Base-by-base conservation (phyloP, 2,329 filamentous ascomycete species). In the Teratosphaeria pseudoeucalypti region DNA sequence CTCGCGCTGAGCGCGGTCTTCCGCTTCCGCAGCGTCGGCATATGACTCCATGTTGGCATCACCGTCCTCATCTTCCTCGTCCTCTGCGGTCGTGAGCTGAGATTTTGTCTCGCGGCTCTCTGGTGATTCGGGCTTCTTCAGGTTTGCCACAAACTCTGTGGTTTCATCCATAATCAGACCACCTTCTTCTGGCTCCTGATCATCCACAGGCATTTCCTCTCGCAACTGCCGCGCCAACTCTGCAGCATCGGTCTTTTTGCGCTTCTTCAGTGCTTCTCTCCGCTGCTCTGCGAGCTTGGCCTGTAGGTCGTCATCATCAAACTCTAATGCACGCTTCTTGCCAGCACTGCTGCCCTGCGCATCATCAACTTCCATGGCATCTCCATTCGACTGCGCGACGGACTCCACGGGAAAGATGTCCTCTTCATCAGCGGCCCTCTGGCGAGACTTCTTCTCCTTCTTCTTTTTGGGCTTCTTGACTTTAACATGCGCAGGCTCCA, bases 81-180 rank as follows among this genome's bases (percentile, higher is more conserved):
- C 80, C 2, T 67, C 69, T 62, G 63, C 66, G 64, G 61, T 73
- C 39, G 61, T 56, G 10, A 55, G 59, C 55, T 63, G 66, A 34
- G 60, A 63, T 27, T 37, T 32, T 3, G 47, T 72, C 68, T 60
- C 55, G 14, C 60, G 57, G 52, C 61, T 63, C 73, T 88, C 76
- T 70, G 81, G 76, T 11, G 80, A 68, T 34, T 75, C 73, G 7
- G 86, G 84, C 60, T 87, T 88, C 70, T 87, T 88, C 58, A 99
- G 76, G 58, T 90, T 90, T 29, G 91, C 88, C 34, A 99, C 88
- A 67, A 99, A 99, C 68, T 96, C 92, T 0, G 91, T 91, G 0
- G 92, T 96, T 71, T 96, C 94, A 62, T 96, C 92, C 60, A 99
- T 92, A n/a, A 96, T 83, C 1, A 99, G 78, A 1, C 91, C 92